Percentiles rank a stretch among this genome's conserved stretches.
phyloP scores from a whole-genome alignment of 495 filamentous ascomycete genomes.

The Hypomontagnella monticulosa region DNA sequence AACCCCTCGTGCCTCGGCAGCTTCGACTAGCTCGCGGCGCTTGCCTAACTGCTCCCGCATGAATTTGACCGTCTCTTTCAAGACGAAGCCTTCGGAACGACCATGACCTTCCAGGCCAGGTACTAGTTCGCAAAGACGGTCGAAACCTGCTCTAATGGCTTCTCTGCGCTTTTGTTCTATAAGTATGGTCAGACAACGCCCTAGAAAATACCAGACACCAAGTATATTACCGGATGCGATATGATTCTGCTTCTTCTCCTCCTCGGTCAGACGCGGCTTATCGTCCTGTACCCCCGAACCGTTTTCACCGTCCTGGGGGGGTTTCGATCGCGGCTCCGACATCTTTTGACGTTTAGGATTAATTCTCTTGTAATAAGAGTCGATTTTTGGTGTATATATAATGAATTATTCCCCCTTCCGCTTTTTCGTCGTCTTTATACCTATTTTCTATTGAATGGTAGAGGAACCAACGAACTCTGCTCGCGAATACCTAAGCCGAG shows the following conservation, averaged over 20 bases:
- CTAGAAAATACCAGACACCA: neutral
- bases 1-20: conserved; percentile 67
- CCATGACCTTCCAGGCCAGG: conserved; percentile 85
- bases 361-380: neutral
- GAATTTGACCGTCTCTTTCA: conserved; percentile 78
- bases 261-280: conserved; percentile 81
- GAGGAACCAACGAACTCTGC: conserved; percentile 26
- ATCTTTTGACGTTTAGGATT: conserved; percentile 21
- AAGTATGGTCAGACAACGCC: neutral
- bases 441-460: neutral
- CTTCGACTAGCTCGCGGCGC: conserved; percentile 68
- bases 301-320: conserved; percentile 43
- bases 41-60: conserved; percentile 72
- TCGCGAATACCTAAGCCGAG: conserved; percentile 24
- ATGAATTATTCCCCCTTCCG: neutral
- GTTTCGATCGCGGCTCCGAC: conserved; percentile 42
- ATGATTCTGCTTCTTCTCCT: conserved; percentile 92
- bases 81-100: conserved; percentile 83
- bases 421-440: neutral
- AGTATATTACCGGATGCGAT: conserved; percentile 69
- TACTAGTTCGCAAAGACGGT: conserved; percentile 81
- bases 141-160: conserved; percentile 87
- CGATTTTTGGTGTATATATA: neutral
- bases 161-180: conserved; percentile 87
- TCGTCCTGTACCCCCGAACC: conserved; percentile 51